Evolutionary conservation across 176 grass and related monocot genomes (phyloP), one percentile per base, ranked within the genome.

Genomic region (Cenchrus americanus): DNA sequence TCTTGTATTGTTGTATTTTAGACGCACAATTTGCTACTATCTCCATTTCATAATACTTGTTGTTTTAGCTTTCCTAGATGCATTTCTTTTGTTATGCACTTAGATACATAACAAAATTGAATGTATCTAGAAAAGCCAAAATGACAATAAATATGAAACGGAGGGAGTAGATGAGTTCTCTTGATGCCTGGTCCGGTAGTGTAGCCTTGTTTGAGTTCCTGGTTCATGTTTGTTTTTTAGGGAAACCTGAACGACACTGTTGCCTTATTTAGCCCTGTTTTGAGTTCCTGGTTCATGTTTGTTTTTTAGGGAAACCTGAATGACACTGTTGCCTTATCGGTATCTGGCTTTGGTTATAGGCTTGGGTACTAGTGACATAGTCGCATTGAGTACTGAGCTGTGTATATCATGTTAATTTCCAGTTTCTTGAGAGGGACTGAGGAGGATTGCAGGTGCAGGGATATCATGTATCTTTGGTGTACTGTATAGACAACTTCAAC

Each of bases 391-490:
- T 55, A 55, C 5, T 53, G 15, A 27, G 3, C 10, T 30, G 14
- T 34, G 22, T 13, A 14, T 63, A 66, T 2, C 6, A 18, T 17
- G 19, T 66, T 19, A 19, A 8, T 66, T 8, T 34, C 14, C 6
- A 52, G 30, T 40, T 57, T 53, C 1, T 80, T 90, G 85, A 84
- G 88, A 91, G 53, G 47, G 83, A 92, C 91, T 88, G 48, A 70
- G 44, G 73, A 88, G 86, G 71, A 87, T 59, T 93, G 66, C 96
- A 99, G 91, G 78, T 94, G 81, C 96, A 97, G 88, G 85, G 85
- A 88, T 80, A 51, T 70, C 68, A 71, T 48, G 82, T 69, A 86
- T 89, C 73, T 82, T 34, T 76, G 87, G 50, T 94, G 89, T 98
- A 94, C n/a, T n/a, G n/a, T n/a, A n/a, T 92, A 94, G 89, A 94